Percentiles rank a stretch among this genome's conserved stretches.
These are phyloP conservation scores for Scytalidium sp. DNA, from an alignment of 2,329 filamentous ascomycete genomes.

Conservation along the genomic window DNA sequence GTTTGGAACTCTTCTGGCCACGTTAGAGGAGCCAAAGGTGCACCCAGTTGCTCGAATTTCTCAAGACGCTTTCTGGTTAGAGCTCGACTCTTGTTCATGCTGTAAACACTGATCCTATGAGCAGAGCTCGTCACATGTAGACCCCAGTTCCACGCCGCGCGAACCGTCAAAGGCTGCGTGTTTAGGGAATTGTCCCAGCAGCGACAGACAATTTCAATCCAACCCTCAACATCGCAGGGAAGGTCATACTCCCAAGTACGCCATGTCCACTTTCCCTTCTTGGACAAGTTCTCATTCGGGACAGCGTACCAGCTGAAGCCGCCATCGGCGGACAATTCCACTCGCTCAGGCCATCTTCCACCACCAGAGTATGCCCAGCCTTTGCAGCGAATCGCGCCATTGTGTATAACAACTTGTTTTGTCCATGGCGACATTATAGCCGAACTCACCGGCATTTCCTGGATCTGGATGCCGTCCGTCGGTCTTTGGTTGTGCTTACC, in stretches of 20 bases:
- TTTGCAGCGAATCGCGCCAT: constrained; percentile 35
- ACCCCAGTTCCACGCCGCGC: constrained; percentile 63
- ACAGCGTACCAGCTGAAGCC: constrained; percentile 65
- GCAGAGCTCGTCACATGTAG: constrained; percentile 62
- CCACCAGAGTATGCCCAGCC: constrained; percentile 70
- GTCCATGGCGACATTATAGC: constrained; percentile 61
- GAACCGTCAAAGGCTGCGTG: constrained; percentile 53
- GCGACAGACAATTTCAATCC: constrained; percentile 55
- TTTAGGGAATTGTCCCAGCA: constrained; percentile 63
- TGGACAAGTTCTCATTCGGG: constrained; percentile 54
- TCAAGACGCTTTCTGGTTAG: constrained; percentile 47
- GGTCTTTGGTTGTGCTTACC: constrained; percentile 67
- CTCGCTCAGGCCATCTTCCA: constrained; percentile 62
- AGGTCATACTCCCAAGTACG: constrained; percentile 60
- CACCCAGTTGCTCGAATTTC: constrained; percentile 45
- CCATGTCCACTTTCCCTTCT: constrained; percentile 63
- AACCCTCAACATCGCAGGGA: constrained; percentile 59
- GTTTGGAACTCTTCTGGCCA: no score
- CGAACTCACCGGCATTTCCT: constrained; percentile 68
- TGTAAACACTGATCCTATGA: constrained; percentile 60
- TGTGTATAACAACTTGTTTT: constrained; percentile 20
- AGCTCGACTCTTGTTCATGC: constrained; percentile 52
- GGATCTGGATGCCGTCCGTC: constrained; percentile 69
- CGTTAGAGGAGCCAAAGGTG: constrained; percentile 51
- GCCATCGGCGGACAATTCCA: constrained; percentile 63